Base-by-base conservation (phyloP, 169 alveolate species). In the Gregarina niphandrodes region DNA sequence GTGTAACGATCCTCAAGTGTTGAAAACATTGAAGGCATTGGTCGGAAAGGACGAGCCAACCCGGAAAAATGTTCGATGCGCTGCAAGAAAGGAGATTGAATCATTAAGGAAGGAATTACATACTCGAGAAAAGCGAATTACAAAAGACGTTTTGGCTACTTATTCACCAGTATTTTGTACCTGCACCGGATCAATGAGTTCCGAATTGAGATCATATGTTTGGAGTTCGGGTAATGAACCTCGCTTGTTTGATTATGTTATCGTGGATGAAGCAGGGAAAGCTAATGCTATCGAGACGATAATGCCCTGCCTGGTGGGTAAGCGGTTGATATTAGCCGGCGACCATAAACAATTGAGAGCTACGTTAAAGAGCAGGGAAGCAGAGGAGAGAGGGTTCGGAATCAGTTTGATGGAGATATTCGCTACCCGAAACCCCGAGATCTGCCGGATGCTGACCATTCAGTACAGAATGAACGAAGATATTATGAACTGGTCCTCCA, bases 311-410 rank as follows among this genome's bases (percentile, higher is more conserved):
- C 34, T 51, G 40, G 31, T 35, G 22, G 61, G 47, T 5, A 17
- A 15, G 35, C 11, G 37, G 29, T 48, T 41, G 18, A 49, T 51
- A 5, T 19, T 51, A 21, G 61, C 61, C 4, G 61, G 61, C 0
- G 61, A 51, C 35, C 61, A 51, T 30, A 49, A 51, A 39, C 61
- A 51, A 41, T 21, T 51, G 31, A 41, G 49, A 2, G 61, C 61
- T 15, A 40, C 52, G 9, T 53, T 51, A 26, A 44, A 42, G 37
- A 34, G 48, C 6, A 20, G 16, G 16, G 22, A 38, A 5, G 59
- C 59, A 1, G 40, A 40, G 37, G 20, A 42, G 31, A 41, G 21
- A 21, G 59, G 59, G 12, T 37, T 40, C 13, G 51, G 41, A n/a
- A 24, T 21, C 34, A 51, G 54, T 3, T 40, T 51, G 23, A 43